A percentile compares a stretch with the other conserved stretches of the same genome.
phyloP scores from a whole-genome alignment of 2,329 filamentous ascomycete species.

The Alternaria ethzedia region DNA sequence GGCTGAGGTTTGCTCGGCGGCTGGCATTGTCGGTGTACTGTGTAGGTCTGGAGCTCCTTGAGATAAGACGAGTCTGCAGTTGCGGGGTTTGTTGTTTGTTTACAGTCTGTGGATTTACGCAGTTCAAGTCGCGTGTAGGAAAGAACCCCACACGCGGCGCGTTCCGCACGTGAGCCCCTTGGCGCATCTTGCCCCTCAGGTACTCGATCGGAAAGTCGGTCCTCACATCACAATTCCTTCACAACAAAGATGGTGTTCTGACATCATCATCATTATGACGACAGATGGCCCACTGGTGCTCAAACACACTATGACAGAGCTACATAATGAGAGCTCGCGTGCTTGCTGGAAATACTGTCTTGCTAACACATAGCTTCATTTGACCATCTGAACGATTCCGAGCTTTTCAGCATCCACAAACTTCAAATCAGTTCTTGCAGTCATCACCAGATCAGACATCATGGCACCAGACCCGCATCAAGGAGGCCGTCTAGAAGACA shows the following conservation, averaged over 20 bases:
- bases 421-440: background rate
- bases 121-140: background rate
- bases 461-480: constrained; percentile 35
- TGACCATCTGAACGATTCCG: background rate
- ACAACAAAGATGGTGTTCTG: background rate
- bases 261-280: constrained; percentile 19
- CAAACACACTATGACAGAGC: background rate
- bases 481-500: constrained; percentile 46
- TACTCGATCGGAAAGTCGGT: constrained; percentile 1
- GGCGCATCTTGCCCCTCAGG: background rate
- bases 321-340: constrained; percentile 6
- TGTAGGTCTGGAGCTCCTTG: background rate
- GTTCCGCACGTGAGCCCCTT: constrained; percentile 11
- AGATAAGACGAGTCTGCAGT: background rate
- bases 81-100: constrained; percentile 5
- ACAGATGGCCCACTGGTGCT: background rate
- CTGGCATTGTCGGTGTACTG: constrained; percentile 19
- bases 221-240: background rate
- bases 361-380: background rate
- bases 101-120: background rate
- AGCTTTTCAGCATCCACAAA: background rate
- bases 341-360: background rate
- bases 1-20: constrained; percentile 33
- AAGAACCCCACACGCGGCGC: constrained; percentile 4
- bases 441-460: background rate